These are phyloP conservation scores for Chamaecyparis obtusa DNA, from an alignment of 75 land plant genomes.

Conservation along the genomic window DNA sequence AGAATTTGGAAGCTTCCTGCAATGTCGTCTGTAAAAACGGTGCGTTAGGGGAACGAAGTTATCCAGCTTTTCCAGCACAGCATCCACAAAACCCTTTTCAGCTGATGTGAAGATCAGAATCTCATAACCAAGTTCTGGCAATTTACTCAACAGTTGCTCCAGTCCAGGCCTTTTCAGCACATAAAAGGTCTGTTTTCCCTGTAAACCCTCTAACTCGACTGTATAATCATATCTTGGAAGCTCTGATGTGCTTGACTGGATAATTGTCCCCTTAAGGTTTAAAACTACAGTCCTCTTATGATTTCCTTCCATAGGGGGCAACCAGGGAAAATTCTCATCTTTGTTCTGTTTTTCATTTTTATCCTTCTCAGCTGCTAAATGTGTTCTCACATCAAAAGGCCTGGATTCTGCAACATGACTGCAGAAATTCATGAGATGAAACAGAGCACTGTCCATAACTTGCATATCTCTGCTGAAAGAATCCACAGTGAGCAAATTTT, in stretches of 20 bases:
- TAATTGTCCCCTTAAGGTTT: background rate
- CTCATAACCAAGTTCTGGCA: conserved; percentile 19
- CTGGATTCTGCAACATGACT: background rate
- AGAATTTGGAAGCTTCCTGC: background rate
- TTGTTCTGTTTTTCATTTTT: too few species aligned
- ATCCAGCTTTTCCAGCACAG: conserved; percentile 24
- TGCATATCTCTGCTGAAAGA: conserved; percentile 19
- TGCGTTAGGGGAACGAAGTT: background rate
- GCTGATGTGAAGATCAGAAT: conserved; percentile 28
- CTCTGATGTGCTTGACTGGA: background rate
- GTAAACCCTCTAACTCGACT: background rate
- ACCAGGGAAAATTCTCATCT: background rate
- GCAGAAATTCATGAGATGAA: background rate
- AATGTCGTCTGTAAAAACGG: conserved; percentile 20
- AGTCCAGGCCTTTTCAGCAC: background rate
- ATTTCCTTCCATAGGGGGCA: background rate
- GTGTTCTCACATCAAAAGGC: background rate
- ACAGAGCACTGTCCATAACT: conserved; percentile 22
- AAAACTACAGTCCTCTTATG: background rate
- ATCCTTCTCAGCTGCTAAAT: background rate
- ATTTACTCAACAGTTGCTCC: background rate
- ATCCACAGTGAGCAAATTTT: conserved; percentile 25
- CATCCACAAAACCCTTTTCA: conserved; percentile 22
- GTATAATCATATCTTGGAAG: background rate
- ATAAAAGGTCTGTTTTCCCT: background rate